Conservation (phyloP, 2,329 filamentous ascomycete genomes). For the Penicillium occitanis region DNA sequence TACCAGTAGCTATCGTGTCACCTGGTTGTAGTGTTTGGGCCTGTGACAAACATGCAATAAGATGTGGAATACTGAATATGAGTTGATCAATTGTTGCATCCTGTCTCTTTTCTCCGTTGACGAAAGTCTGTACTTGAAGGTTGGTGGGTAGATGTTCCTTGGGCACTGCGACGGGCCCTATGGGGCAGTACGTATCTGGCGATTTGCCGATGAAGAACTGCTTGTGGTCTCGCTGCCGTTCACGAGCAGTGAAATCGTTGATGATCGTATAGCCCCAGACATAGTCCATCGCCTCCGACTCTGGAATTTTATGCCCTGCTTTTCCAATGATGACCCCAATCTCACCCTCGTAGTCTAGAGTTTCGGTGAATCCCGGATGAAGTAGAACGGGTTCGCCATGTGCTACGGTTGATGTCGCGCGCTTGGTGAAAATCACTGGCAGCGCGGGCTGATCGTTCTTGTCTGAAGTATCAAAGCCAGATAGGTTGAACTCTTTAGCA, state of each 20-base stretch:
- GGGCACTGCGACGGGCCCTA: conserved; percentile 56
- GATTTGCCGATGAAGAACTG: conserved; percentile 62
- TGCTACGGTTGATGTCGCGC: conserved; percentile 55
- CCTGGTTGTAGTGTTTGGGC: conserved; percentile 17
- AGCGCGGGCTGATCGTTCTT: conserved; percentile 54
- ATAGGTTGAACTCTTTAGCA: conserved; percentile 58
- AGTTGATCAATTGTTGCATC: conserved; percentile 36
- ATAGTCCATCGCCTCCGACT: conserved; percentile 50
- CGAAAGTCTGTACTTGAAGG: conserved; percentile 45
- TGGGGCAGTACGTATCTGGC: conserved; percentile 57
- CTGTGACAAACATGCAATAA: conserved; percentile 10
- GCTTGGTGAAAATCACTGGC: conserved; percentile 59
- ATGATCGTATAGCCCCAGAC: conserved; percentile 60
- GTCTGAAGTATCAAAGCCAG: conserved; percentile 57
- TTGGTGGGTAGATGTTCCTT: conserved; percentile 45
- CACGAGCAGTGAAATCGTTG: conserved; percentile 58
- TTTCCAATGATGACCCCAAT: conserved; percentile 59
- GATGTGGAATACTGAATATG: conserved; percentile 9
- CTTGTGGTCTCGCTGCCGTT: conserved; percentile 58
- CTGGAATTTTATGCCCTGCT: conserved; percentile 45
- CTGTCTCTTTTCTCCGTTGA: conserved; percentile 55
- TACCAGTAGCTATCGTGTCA: conserved; percentile 19
- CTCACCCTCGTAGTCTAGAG: conserved; percentile 43
- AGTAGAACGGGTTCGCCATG: conserved; percentile 49
- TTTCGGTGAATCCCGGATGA: conserved; percentile 51